A percentile compares a stretch with the other conserved stretches of the same genome.
phyloP scores from a whole-genome alignment of 148 eudicot species.

The Rhododendron vialii region DNA sequence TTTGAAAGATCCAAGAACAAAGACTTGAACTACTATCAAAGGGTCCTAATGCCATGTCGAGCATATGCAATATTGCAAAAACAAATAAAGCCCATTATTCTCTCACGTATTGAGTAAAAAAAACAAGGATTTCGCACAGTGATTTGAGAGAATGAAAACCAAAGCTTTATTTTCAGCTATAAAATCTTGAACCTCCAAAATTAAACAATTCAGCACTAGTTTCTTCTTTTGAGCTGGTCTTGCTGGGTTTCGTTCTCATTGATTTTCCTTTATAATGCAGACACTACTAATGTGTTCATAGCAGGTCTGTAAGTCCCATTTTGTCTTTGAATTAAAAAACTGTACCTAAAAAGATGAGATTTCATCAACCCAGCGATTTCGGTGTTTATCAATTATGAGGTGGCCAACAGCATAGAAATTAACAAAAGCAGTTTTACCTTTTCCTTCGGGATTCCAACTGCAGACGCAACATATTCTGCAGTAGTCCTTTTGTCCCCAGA shows the following conservation, averaged over 20 bases:
- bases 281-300: neutral
- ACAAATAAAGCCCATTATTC: neutral
- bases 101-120: neutral
- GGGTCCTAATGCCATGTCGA: neutral
- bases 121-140: neutral
- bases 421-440: slow-evolving; percentile 25
- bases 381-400: neutral
- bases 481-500: slow-evolving; percentile 88
- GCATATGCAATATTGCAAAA: neutral
- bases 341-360: neutral
- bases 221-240: neutral
- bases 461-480: slow-evolving; percentile 87
- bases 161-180: neutral
- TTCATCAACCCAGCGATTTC: neutral
- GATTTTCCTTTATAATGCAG: neutral
- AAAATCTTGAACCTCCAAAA: neutral
- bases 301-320: neutral
- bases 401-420: neutral
- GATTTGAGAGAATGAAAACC: neutral
- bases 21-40: neutral
- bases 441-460: slow-evolving; percentile 80
- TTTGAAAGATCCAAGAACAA: neutral
- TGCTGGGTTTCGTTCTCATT: neutral
- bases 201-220: neutral
- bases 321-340: neutral